Evolutionary conservation across 2,329 filamentous ascomycete genomes (phyloP).

Genomic region (Ophiostoma piceae): DNA sequence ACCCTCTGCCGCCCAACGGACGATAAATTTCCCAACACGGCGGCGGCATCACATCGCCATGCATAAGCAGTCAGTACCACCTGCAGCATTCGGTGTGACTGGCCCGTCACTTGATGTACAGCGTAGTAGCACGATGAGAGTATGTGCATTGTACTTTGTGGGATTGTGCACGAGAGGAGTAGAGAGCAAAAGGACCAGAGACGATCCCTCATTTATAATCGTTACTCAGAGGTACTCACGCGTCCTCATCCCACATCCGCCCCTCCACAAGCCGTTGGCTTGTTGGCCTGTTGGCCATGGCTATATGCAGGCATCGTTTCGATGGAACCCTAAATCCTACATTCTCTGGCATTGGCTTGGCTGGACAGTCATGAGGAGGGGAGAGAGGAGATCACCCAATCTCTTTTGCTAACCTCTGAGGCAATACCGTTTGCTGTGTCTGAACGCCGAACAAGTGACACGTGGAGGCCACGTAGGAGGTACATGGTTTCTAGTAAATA

Average conservation of each 20-base stretch:
- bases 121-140: not conserved
- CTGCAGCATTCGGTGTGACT: constrained; percentile 5
- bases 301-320: not conserved
- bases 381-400: not conserved
- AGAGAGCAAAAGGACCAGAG: not conserved
- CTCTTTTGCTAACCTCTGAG: not conserved
- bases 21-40: not conserved
- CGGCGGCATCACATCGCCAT: not conserved
- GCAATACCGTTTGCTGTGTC: not conserved
- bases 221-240: not conserved
- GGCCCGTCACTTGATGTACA: not conserved
- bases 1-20: not conserved
- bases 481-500: not conserved
- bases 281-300: not conserved
- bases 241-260: not conserved
- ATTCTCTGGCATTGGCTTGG: not conserved
- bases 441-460: not conserved
- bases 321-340: not conserved
- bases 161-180: not conserved
- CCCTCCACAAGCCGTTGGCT: not conserved
- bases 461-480: constrained; percentile 4
- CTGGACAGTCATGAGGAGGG: not conserved
- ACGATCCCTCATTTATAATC: not conserved
- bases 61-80: not conserved
- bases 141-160: not conserved